A percentile compares a stretch with the other conserved stretches of the same genome.
Evolutionary conservation across 257 asterid species (phyloP).

Genomic region (Ehretia macrophylla): DNA sequence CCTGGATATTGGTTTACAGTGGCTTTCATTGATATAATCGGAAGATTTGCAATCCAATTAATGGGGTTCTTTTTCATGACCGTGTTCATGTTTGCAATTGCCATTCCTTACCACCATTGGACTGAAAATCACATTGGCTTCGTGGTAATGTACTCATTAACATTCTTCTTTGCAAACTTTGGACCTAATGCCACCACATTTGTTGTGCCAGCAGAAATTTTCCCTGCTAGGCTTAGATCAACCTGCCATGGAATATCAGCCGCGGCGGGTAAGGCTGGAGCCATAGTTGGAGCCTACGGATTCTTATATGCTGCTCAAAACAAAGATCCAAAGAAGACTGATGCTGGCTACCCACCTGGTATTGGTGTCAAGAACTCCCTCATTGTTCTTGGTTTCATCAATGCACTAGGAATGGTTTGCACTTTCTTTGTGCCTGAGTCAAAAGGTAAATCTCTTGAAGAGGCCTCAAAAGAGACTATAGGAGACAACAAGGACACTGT

Average conservation of each 20-base stretch:
- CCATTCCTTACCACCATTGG: slow-evolving; percentile 42
- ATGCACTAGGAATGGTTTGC: slow-evolving; percentile 27
- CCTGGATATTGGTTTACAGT: slow-evolving; percentile 49
- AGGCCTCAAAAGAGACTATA: slow-evolving; percentile 25
- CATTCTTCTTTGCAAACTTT: slow-evolving; percentile 44
- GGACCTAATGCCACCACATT: slow-evolving; percentile 51
- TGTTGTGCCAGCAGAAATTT: slow-evolving; percentile 42
- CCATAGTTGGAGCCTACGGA: slow-evolving; percentile 42
- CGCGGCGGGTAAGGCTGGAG: slow-evolving; percentile 45
- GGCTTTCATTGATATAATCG: slow-evolving; percentile 28
- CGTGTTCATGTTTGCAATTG: slow-evolving; percentile 38
- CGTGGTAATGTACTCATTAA: slow-evolving; percentile 31
- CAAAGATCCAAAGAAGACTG: slow-evolving; percentile 17
- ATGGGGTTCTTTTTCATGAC: slow-evolving; percentile 52
- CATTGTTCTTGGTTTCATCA: slow-evolving; percentile 23
- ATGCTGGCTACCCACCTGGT: slow-evolving; percentile 38
- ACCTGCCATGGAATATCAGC: slow-evolving; percentile 52
- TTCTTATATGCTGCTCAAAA: slow-evolving; percentile 37
- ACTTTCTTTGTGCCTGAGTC: slow-evolving; percentile 45
- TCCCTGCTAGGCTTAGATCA: slow-evolving; percentile 42
- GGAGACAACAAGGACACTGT: slow-evolving; percentile 13
- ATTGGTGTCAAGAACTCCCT: slow-evolving; percentile 39
- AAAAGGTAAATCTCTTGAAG: slow-evolving; percentile 45
- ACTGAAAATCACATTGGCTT: slow-evolving; percentile 32
- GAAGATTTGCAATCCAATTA: slow-evolving; percentile 35